Evolutionary conservation across 2,329 filamentous ascomycete species (phyloP).

Genomic region (Aspergillus chevalieri): DNA sequence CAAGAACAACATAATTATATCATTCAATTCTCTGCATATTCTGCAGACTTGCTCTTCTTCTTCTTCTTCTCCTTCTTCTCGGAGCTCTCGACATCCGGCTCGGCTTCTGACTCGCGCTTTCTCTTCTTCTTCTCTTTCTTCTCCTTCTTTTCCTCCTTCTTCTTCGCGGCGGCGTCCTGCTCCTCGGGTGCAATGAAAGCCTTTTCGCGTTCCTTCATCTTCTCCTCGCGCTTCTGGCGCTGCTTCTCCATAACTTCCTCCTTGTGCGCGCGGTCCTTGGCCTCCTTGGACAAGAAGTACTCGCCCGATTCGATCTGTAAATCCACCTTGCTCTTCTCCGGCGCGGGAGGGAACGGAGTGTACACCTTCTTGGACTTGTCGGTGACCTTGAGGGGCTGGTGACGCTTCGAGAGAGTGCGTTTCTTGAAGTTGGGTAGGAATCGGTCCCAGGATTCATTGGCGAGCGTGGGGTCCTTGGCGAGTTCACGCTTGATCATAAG

Average conservation of each 20-base stretch:
- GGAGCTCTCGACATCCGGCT: conserved; percentile 25
- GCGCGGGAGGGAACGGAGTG: conserved; percentile 92
- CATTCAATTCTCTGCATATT: conserved; percentile 19
- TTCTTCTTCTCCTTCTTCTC: conserved; percentile 60
- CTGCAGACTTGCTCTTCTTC: conserved; percentile 31
- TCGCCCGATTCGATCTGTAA: conserved; percentile 96
- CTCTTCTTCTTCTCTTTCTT: conserved; percentile 41
- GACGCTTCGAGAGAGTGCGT: conserved; percentile 76
- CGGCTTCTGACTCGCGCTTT: conserved; percentile 30
- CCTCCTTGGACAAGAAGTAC: conserved; percentile 90
- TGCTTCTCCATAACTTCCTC: conserved; percentile 80
- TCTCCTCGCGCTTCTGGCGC: conserved; percentile 80
- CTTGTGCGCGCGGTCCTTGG: conserved; percentile 75
- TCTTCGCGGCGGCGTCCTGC: conserved; percentile 47
- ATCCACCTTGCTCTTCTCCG: conserved; percentile 99
- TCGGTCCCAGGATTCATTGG: conserved; percentile 86
- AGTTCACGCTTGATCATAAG: conserved; percentile 91
- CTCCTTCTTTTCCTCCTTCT: conserved; percentile 40
- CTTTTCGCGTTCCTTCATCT: conserved; percentile 73
- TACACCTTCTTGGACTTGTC: conserved; percentile 94
- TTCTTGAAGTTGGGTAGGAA: conserved; percentile 98
- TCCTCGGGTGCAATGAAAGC: conserved; percentile 87
- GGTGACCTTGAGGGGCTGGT: conserved; percentile 73
- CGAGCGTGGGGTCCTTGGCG: conserved; percentile 79
- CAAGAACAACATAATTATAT: conserved; percentile 7